A percentile compares a stretch with the other conserved stretches of the same genome.
Conservation (phyloP, 2,329 filamentous ascomycete species). For the Calonectria naviculata region DNA sequence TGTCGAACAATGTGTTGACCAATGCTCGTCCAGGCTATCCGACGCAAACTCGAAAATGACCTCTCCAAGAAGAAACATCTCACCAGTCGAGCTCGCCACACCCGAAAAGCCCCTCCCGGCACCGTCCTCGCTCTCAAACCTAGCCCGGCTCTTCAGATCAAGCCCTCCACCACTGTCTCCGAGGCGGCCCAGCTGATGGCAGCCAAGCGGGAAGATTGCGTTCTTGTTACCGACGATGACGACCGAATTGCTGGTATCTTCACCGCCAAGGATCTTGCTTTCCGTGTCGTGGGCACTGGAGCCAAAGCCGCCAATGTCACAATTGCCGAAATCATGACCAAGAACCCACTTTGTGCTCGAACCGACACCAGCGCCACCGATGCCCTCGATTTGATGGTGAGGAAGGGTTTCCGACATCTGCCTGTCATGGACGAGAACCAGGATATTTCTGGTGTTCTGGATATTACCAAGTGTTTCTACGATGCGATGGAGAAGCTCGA, state of each 20-base stretch:
- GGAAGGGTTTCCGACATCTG: constrained; percentile 96
- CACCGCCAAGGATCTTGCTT: constrained; percentile 97
- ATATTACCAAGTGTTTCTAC: constrained; percentile 99
- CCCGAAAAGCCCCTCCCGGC: constrained; percentile 93
- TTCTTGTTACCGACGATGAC: constrained; percentile 96
- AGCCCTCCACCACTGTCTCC: constrained; percentile 91
- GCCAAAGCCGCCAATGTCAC: constrained; percentile 90
- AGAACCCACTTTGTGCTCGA: constrained; percentile 96
- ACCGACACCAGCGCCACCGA: constrained; percentile 99
- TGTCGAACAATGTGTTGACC: constrained; percentile 28
- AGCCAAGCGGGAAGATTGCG: constrained; percentile 97
- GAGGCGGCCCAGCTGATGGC: constrained; percentile 99
- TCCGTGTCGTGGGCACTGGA: constrained; percentile 92
- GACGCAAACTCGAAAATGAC: constrained; percentile 95
- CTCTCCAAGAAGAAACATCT: constrained; percentile 96
- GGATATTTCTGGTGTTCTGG: constrained; percentile 96
- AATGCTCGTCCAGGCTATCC: constrained; percentile 78
- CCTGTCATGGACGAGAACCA: constrained; percentile 99
- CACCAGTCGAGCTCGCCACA: constrained; percentile 81
- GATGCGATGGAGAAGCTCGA: constrained; percentile 99
- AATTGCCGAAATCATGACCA: constrained; percentile 99
- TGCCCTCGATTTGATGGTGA: constrained; percentile 96
- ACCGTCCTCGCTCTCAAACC: constrained; percentile 96
- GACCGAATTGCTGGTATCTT: constrained; percentile 99
- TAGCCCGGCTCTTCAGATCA: constrained; percentile 96